These are phyloP conservation scores for Globisporangium orthogonon DNA, from an alignment of 352 stramenopile species.

Conservation along the genomic window DNA sequence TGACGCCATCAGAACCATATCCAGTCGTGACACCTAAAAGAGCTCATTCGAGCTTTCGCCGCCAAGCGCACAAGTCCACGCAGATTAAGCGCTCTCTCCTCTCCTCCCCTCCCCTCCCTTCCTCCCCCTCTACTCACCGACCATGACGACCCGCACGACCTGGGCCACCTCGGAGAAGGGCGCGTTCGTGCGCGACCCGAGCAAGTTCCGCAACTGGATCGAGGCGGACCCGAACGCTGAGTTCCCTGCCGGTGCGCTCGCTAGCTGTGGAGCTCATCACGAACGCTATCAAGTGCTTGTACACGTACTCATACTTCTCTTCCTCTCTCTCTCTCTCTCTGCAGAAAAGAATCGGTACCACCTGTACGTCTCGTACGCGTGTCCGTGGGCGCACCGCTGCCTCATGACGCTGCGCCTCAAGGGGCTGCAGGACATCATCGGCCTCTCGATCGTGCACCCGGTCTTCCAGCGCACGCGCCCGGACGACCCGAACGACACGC, in stretches of 20 bases:
- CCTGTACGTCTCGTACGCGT: conserved; percentile 95
- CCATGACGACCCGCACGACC: conserved; percentile 58
- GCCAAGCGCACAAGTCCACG: background rate
- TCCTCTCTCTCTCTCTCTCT: no score
- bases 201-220: conserved; percentile 82
- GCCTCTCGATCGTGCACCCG: conserved; percentile 88
- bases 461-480: conserved; percentile 76
- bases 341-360: conserved; percentile 79
- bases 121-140: background rate
- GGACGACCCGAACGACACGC: conserved; percentile 58
- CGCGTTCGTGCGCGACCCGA: conserved; percentile 63
- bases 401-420: conserved; percentile 90
- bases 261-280: no score
- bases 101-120: no score
- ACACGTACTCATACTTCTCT: no score
- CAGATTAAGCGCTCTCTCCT: background rate
- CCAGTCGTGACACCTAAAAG: no score
- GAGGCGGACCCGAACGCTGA: conserved; percentile 43
- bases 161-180: conserved; percentile 67
- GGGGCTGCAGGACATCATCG: conserved; percentile 93
- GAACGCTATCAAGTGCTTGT: no score
- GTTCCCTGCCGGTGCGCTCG: conserved; percentile 38
- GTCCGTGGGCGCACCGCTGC: conserved; percentile 83
- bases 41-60: background rate
- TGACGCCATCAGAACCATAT: no score